A percentile compares a stretch with the other conserved stretches of the same genome.
Conservation (phyloP, 495 filamentous ascomycete species). For the Tuber magnatum region DNA sequence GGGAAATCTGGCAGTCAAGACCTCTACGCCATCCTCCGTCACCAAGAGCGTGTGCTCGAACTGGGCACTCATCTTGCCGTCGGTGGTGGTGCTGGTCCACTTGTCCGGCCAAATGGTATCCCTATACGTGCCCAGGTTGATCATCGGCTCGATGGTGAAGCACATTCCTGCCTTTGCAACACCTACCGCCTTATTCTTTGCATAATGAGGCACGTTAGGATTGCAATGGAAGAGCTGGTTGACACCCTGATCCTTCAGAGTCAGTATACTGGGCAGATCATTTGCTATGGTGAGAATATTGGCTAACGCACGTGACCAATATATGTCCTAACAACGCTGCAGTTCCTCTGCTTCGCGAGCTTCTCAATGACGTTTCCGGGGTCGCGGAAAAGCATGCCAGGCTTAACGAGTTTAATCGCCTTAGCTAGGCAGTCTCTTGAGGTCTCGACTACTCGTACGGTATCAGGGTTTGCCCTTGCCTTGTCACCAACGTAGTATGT, state of each 20-base stretch:
- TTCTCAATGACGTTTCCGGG: slow-evolving; percentile 80
- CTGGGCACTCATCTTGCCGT: slow-evolving; percentile 75
- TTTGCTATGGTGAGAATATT: background rate
- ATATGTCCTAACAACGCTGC: slow-evolving; percentile 82
- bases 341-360: slow-evolving; percentile 67
- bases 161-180: slow-evolving; percentile 83
- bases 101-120: slow-evolving; percentile 87
- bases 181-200: slow-evolving; percentile 83
- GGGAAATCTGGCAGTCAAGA: slow-evolving; percentile 73
- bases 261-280: background rate
- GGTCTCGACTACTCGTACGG: slow-evolving; percentile 78
- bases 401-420: slow-evolving; percentile 78
- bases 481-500: slow-evolving; percentile 84
- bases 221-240: slow-evolving; percentile 77
- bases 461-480: slow-evolving; percentile 64
- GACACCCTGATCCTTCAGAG: slow-evolving; percentile 49
- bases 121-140: slow-evolving; percentile 68
- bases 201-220: slow-evolving; percentile 82
- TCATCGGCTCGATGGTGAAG: slow-evolving; percentile 92
- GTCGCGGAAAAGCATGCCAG: slow-evolving; percentile 75
- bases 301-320: slow-evolving; percentile 56
- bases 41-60: slow-evolving; percentile 93
- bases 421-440: slow-evolving; percentile 73
- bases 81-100: slow-evolving; percentile 78
- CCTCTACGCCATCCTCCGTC: slow-evolving; percentile 86